These are phyloP conservation scores for Astrothelium subdiscretum DNA, from an alignment of 495 filamentous ascomycete species.

Conservation along the genomic window DNA sequence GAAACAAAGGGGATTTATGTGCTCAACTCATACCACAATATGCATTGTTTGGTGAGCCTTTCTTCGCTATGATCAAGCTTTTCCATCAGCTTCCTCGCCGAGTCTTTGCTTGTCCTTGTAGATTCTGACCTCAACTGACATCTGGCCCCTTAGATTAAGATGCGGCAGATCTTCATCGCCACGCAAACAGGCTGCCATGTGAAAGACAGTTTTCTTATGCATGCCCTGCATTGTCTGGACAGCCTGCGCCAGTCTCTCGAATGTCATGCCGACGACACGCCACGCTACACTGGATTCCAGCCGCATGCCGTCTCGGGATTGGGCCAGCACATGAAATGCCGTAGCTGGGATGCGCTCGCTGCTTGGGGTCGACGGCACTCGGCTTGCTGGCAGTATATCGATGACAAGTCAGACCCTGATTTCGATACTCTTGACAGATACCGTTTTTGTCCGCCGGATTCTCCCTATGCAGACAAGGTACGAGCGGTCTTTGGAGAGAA, in stretches of 20 bases:
- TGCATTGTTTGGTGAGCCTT: slow-evolving; percentile 2
- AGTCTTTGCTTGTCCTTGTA: not conserved
- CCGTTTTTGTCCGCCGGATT: not conserved
- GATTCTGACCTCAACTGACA: not conserved
- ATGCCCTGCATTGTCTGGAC: slow-evolving; percentile 1
- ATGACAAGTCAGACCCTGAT: not conserved
- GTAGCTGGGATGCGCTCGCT: too few relatives aligned
- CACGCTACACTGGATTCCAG: not conserved
- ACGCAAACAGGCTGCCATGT: not conserved
- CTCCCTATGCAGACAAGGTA: not conserved
- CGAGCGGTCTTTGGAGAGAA: not conserved
- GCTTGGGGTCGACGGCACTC: too few relatives aligned
- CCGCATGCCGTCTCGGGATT: not conserved
- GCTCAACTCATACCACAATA: slow-evolving; percentile 3
- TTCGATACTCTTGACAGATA: not conserved
- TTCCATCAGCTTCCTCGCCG: not conserved
- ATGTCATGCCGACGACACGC: slow-evolving; percentile 5
- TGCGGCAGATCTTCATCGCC: not conserved
- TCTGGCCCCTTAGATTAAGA: not conserved
- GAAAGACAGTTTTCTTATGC: not conserved
- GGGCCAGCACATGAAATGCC: too few relatives aligned
- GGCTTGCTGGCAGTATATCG: too few relatives aligned
- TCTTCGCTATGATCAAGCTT: not conserved
- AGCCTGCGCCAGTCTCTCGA: not conserved
- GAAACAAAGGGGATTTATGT: slow-evolving; percentile 3